These are phyloP conservation scores for Rhododendron simsii DNA, from an alignment of 148 eudicot genomes.

Conservation along the genomic window DNA sequence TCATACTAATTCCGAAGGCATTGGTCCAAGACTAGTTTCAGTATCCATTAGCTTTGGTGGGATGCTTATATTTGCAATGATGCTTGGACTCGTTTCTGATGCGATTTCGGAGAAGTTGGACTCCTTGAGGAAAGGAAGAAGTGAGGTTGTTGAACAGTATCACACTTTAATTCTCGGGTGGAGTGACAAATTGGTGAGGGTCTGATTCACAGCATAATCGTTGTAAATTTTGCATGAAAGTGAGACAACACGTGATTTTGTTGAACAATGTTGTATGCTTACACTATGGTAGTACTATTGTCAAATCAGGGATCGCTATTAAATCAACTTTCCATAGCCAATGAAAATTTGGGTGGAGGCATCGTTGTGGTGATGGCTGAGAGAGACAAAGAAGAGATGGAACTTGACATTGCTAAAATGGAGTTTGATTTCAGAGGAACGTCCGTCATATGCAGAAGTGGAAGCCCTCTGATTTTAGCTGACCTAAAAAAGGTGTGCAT, in stretches of 20 bases:
- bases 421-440: constrained; percentile 64
- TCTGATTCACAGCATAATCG: background rate
- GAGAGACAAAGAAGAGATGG: constrained; percentile 63
- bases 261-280: background rate
- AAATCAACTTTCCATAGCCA: constrained; percentile 59
- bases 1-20: constrained; percentile 50
- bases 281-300: background rate
- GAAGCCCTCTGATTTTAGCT: constrained; percentile 58
- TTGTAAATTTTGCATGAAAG: constrained; percentile 1
- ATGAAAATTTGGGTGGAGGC: constrained; percentile 55
- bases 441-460: constrained; percentile 63
- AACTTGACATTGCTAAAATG: constrained; percentile 56
- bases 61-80: constrained; percentile 64
- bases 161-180: constrained; percentile 59
- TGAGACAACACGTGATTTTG: background rate
- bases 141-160: constrained; percentile 59
- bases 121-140: constrained; percentile 55
- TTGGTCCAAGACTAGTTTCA: constrained; percentile 47
- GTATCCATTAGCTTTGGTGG: constrained; percentile 53
- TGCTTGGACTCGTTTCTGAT: constrained; percentile 66
- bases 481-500: constrained; percentile 51
- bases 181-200: constrained; percentile 57
- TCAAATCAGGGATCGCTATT: constrained; percentile 42
- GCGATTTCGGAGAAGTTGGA: constrained; percentile 59
- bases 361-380: constrained; percentile 57